Evolutionary conservation across 2,329 filamentous ascomycete species (phyloP), one percentile per base, ranked within the genome.

Genomic region (Diplodia intermedia): DNA sequence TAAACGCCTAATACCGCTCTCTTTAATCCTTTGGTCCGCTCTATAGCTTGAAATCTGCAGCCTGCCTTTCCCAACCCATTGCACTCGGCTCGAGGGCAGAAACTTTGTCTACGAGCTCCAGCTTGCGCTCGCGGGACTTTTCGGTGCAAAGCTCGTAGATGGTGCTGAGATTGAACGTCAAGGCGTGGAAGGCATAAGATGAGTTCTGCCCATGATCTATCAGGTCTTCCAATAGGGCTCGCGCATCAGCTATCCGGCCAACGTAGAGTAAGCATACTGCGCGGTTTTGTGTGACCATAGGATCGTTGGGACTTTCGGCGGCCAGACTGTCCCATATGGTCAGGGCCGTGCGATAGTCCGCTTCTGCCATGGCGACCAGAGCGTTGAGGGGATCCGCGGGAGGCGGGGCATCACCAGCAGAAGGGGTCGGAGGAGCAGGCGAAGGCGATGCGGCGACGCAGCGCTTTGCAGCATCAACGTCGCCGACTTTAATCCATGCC

Each of bases 141-240:
- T 98, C 94, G 0, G 91, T 94, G 76, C 91, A 95, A 8, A 98
- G 85, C 79, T 98, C 95, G 76, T 97, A 98, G 73, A 97, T 88
- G 0, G 94, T 98, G 12, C 90, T 89, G 14, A 99, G 80, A 76
- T 98, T 98, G 80, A 97, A 97, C 0, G 96, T 86, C 2, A 97
- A 81, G 0, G 91, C 91, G 70, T 91, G 89, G 68, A 94, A 97
- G 0, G 78, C 74, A 11, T 72, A 70, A 0, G 88, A 86, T 50
- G 87, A 82, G 1, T 65, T 53, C 12, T 53, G 29, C 11, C 89
- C 87, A 0, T 82, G 77, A 3, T 87, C 83, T 0, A 93, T 83
- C 12, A 96, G 80, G 0, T 81, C 79, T 73, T 94, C 90, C 3
- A 97, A 82, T 0, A 91, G 79, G 14, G 83, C 79, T 15, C 88